phyloP scores from a whole-genome alignment of 306 rosid genomes.

The Biancaea sappan region DNA sequence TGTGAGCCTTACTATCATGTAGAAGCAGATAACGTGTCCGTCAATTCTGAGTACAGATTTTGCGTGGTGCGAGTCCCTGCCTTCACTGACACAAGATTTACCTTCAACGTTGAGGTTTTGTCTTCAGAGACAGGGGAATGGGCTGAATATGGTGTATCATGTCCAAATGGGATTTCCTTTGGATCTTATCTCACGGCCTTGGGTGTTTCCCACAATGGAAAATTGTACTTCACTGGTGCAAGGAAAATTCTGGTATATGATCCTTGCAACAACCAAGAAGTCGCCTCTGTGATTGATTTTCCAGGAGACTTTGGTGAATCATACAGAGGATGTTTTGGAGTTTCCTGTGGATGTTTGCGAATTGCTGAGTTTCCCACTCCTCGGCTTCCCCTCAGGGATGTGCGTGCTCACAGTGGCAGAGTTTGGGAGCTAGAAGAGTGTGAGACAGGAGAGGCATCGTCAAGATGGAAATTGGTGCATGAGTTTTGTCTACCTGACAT shows the following conservation, averaged over 20 bases:
- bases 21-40: not conserved
- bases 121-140: constrained; percentile 27
- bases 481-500: constrained; percentile 21
- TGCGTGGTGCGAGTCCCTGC: constrained; percentile 21
- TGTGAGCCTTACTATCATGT: constrained; percentile 25
- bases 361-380: constrained; percentile 18
- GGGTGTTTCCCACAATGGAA: constrained; percentile 25
- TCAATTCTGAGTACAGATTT: not conserved
- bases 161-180: constrained; percentile 26
- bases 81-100: constrained; percentile 7
- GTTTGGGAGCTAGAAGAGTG: constrained; percentile 14
- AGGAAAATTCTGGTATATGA: constrained; percentile 24
- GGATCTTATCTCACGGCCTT: constrained; percentile 12
- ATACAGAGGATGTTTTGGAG: constrained; percentile 29
- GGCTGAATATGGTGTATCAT: not conserved
- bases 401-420: too few relatives aligned
- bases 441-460: not conserved
- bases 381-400: not conserved
- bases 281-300: constrained; percentile 22
- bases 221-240: constrained; percentile 29
- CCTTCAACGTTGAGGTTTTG: constrained; percentile 28
- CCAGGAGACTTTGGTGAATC: constrained; percentile 21
- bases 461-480: constrained; percentile 21
- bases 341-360: constrained; percentile 15
- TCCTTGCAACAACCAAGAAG: not conserved